Percentiles rank a stretch among this genome's conserved stretches.
Evolutionary conservation across 495 filamentous ascomycete genomes (phyloP).

Genomic region (Chaetomidium leptoderma): DNA sequence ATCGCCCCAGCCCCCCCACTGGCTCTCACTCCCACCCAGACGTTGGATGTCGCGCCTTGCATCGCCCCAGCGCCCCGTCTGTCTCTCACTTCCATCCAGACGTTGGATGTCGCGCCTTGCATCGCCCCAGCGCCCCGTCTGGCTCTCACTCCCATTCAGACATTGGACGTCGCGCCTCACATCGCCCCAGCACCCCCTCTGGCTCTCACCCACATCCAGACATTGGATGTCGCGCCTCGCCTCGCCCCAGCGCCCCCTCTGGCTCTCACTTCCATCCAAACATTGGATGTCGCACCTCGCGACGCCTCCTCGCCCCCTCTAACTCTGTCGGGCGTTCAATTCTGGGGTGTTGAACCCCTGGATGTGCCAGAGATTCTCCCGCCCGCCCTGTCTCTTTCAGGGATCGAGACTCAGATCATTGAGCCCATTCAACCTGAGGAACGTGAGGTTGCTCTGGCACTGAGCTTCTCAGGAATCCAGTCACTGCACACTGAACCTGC

Average conservation of each 20-base stretch:
- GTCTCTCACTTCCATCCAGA: no score
- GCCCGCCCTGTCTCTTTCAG: constrained; percentile 24
- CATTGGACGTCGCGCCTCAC: no score
- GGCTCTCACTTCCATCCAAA: constrained; percentile 29
- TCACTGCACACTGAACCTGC: constrained; percentile 51
- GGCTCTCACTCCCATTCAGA: no score
- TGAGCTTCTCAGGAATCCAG: constrained; percentile 49
- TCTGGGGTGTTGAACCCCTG: constrained; percentile 22
- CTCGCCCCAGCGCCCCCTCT: constrained; percentile 19
- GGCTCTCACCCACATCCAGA: no score
- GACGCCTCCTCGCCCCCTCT: constrained; percentile 18
- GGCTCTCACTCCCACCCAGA: constrained; percentile 19
- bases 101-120: no score
- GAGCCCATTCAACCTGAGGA: constrained; percentile 23
- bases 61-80: no score
- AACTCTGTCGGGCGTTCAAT: constrained; percentile 21
- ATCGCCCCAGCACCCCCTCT: no score
- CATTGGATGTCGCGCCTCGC: constrained; percentile 32
- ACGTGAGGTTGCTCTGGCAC: constrained; percentile 16
- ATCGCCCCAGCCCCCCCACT: constrained; percentile 18
- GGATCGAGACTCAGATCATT: constrained; percentile 39
- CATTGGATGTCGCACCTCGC: constrained; percentile 34
- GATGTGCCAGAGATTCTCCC: constrained; percentile 14
- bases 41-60: constrained; percentile 25
- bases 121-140: no score